Conservation (phyloP, 106 monocot species). For the Dioscorea dumetorum region DNA sequence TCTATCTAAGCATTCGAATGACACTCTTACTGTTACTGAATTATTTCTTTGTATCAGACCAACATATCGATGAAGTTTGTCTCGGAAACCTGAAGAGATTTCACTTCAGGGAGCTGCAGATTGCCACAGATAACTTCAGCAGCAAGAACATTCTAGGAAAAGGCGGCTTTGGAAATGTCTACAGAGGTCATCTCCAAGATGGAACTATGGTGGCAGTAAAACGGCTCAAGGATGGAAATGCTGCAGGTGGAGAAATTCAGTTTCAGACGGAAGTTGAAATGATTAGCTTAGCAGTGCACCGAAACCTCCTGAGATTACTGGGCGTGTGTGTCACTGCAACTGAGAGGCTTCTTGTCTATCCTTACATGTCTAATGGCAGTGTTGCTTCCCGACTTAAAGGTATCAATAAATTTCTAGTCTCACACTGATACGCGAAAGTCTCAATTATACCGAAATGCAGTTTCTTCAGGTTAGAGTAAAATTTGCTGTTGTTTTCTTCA, state of each 20-base stretch:
- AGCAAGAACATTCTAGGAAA: constrained; percentile 54
- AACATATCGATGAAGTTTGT: constrained; percentile 28
- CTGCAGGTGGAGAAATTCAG: constrained; percentile 35
- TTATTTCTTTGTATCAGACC: constrained; percentile 18
- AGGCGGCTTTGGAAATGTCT: constrained; percentile 70
- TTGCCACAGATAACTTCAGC: constrained; percentile 56
- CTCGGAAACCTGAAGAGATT: constrained; percentile 55
- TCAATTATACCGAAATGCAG: too few species aligned
- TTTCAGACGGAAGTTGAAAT: constrained; percentile 35
- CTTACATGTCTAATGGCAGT: constrained; percentile 45
- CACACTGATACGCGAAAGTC: not conserved
- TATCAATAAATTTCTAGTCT: constrained; percentile 5
- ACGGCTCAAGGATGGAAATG: constrained; percentile 33
- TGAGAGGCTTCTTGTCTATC: constrained; percentile 38
- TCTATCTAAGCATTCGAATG: not conserved
- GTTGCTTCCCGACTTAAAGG: constrained; percentile 64
- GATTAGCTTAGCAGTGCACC: constrained; percentile 48
- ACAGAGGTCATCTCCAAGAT: constrained; percentile 36
- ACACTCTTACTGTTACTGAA: not conserved
- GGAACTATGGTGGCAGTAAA: constrained; percentile 37
- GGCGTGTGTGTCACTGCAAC: constrained; percentile 40
- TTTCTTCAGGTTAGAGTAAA: not conserved
- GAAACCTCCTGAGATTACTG: constrained; percentile 24
- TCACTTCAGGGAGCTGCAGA: constrained; percentile 49
- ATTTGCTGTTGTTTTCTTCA: not conserved